Conservation (phyloP, 345 rosid genomes). For the Lepidium didymum region DNA sequence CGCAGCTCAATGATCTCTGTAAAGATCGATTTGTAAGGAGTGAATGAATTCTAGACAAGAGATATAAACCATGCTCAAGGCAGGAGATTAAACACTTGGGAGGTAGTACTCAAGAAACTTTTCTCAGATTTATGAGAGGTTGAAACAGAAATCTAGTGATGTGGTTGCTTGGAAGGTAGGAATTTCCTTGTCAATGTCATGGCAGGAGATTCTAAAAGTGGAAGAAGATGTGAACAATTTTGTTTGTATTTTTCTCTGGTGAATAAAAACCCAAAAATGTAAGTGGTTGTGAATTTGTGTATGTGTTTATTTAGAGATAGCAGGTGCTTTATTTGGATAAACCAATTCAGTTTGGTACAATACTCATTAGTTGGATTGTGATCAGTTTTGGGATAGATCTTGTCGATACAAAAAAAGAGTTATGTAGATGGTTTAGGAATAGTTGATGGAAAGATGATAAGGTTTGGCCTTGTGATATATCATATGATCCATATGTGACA, state of each 20-base stretch:
- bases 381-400: too few species aligned
- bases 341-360: background rate
- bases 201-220: constrained; percentile 2
- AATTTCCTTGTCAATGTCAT: background rate
- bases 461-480: background rate
- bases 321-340: background rate
- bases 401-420: too few species aligned
- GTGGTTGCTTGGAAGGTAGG: background rate
- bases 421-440: background rate
- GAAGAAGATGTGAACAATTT: constrained; percentile 16
- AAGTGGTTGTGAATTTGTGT: constrained; percentile 11
- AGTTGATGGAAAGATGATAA: background rate
- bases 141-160: background rate
- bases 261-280: background rate
- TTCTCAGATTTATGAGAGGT: background rate
- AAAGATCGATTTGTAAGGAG: background rate
- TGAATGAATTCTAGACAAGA: constrained; percentile 7
- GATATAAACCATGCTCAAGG: background rate
- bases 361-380: too few species aligned
- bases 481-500: background rate
- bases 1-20: background rate
- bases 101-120: background rate
- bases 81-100: background rate
- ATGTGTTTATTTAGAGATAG: background rate
- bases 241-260: background rate